Evolutionary conservation across 2,329 filamentous ascomycete species (phyloP), one percentile per base, ranked within the genome.

Genomic region (Fusarium sp.): DNA sequence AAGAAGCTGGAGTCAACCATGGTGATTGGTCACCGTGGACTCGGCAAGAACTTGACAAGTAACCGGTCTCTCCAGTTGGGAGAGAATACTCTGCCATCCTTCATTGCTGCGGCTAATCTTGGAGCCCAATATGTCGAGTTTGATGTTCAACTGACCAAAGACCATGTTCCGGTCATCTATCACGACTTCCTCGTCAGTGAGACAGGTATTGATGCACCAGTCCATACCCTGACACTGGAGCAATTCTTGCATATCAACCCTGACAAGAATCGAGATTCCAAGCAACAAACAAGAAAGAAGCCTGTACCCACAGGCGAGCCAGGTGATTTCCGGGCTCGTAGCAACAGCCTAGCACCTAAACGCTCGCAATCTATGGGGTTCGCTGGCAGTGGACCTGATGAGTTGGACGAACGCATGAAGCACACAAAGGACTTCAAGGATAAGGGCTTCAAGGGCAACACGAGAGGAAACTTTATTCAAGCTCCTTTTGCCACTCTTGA

Each of bases 171-270:
- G 1, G 96, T 99, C 74, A 98, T 99, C 78, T 99, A 99, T 80
- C 96, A 99, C 80, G 96, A 99, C 82, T 99, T 99, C 79, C 87
- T 98, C 20, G 96, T 99, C 81, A 98, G 95, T 80, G 96, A 99
- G 83, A 98, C 96, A 0, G 96, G 97, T 15, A 96, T 98, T 61
- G 96, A 99, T 80, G 96, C 96, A 0, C 96, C 96, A 0, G 96
- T 99, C 4, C 96, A 99, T 80, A 97, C 94, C 0, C 86, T 99
- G 73, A 99, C 96, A 0, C 85, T 98, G 8, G 96, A 99, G 79
- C 96, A 98, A 86, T 98, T 98, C 80, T 88, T 98, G 26, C 94
- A 98, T 80, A 92, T 98, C 77, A 95, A 94, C 80, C 83, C 88
- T 0, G 88, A 88, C 79, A 86, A 84, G 72, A 76, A 54, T 39